Evolutionary conservation across 768 basidiomycete genomes (phyloP), one percentile per base, ranked within the genome.

Genomic region (Podaxis rugospora): DNA sequence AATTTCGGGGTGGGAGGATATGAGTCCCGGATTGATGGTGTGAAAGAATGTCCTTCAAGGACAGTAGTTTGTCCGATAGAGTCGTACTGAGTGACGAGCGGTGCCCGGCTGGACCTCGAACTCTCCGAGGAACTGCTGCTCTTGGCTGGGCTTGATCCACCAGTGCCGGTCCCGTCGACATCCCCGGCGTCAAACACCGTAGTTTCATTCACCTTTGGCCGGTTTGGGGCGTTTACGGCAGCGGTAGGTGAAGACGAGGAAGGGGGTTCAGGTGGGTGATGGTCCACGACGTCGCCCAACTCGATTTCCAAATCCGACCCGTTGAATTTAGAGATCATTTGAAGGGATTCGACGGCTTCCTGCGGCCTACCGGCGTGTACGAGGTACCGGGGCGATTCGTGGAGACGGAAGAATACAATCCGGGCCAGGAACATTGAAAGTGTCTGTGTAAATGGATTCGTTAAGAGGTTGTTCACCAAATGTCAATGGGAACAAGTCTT

Each of bases 301-400:
- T 83, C 84, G 32, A 95, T 80, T 3, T 78, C 72, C 0, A 95
- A 72, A 55, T 86, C 77, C 14, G 86, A 84, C 2, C 91, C 93
- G 71, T 98, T 98, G 75, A 90, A 93, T 35, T 80, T 81, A 2
- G 92, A 91, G 47, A 99, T 98, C 64, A 91, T 75, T 65, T 89
- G 87, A 0, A 99, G 80, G 0, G 88, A 87, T 65, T 90, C 83
- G 37, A 96, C 74, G 0, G 95, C 96, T 65, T 97, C 95, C 37
- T 86, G 82, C 36, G 84, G 87, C 47, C 93, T 83, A 14, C 94
- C 93, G 0, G 92, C 88, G 50, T 94, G 89, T 4, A 96, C 93
- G 61, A 99, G 88, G 70, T 88, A 98, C 23, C 94, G 86, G 1
- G 97, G 95, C 0, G 94, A 95, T 74, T 99, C 96, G 71, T 98